Conservation (phyloP, 2,329 filamentous ascomycete species). For the Pyricularia pennisetigena region DNA sequence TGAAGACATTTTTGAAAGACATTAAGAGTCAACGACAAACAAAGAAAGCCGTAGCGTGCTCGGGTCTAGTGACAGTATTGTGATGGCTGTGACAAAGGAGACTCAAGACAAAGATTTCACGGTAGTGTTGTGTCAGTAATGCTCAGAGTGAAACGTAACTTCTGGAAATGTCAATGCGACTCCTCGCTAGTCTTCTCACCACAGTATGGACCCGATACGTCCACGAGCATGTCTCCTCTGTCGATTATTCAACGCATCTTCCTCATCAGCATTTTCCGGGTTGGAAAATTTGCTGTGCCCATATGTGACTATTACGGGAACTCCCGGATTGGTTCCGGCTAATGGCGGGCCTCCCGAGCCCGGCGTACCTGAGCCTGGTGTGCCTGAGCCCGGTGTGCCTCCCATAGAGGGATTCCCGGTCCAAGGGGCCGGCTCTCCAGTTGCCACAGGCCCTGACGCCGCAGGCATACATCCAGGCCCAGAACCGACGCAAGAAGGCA, state of each 20-base stretch:
- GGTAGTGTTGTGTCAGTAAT: neutral
- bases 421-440: neutral
- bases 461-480: neutral
- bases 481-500: neutral
- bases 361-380: neutral
- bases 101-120: neutral
- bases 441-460: neutral
- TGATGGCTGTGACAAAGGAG: neutral
- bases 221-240: neutral
- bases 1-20: neutral
- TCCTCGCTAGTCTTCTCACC: neutral
- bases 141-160: neutral
- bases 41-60: neutral
- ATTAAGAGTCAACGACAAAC: neutral
- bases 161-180: neutral
- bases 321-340: neutral
- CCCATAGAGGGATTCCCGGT: neutral
- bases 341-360: neutral
- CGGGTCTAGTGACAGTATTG: neutral
- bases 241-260: neutral
- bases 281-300: neutral
- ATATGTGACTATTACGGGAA: neutral
- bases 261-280: neutral
- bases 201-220: neutral
- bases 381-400: neutral